Evolutionary conservation across 306 rosid species (phyloP).

Genomic region (Cucumis melo): DNA sequence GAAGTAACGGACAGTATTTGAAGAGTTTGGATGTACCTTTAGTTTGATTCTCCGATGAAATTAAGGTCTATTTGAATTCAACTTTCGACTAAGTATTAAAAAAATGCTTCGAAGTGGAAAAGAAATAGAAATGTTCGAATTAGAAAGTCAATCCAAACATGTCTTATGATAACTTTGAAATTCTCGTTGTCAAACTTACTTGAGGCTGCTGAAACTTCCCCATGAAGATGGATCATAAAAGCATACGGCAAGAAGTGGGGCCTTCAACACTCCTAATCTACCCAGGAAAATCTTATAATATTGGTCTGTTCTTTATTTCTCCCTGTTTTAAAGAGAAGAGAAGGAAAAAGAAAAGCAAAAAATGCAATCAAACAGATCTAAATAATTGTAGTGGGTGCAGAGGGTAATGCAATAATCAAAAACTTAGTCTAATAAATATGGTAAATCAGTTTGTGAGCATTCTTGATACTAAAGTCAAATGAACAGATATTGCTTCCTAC

Average conservation of each 20-base stretch:
- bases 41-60: not conserved
- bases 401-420: slow-evolving; percentile 3
- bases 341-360: not conserved
- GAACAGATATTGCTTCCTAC: slow-evolving; percentile 8
- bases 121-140: too few species aligned
- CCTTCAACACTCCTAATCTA: not conserved
- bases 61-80: too few species aligned
- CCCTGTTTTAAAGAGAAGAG: not conserved
- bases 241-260: not conserved
- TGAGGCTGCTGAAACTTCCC: not conserved
- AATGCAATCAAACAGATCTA: slow-evolving; percentile 2
- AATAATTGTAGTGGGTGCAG: slow-evolving; percentile 1
- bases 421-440: not conserved
- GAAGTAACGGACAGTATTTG: not conserved
- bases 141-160: too few species aligned
- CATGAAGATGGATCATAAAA: not conserved
- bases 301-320: not conserved
- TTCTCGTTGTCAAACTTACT: not conserved
- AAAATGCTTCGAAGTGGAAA: too few species aligned
- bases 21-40: not conserved
- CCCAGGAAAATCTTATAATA: not conserved
- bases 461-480: slow-evolving; percentile 6
- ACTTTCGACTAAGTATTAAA: too few species aligned
- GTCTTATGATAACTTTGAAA: not conserved
- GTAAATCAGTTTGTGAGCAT: not conserved